phyloP scores from a whole-genome alignment of 352 stramenopile species.

The Globisporangium okanoganense region DNA sequence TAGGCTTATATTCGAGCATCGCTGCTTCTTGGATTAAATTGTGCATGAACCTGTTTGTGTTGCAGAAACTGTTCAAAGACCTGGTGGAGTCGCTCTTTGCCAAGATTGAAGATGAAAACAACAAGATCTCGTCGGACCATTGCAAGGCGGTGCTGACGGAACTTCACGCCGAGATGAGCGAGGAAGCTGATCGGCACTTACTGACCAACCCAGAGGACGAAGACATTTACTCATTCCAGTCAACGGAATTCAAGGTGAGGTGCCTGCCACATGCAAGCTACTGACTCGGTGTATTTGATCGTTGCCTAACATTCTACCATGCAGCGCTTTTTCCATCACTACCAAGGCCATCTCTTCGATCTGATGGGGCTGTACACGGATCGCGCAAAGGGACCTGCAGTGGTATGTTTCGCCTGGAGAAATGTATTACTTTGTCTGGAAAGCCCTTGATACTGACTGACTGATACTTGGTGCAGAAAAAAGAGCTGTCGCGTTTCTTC shows the following conservation, averaged over 20 bases:
- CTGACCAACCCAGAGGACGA: constrained; percentile 38
- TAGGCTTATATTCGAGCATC: not conserved
- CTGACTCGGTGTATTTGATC: not conserved
- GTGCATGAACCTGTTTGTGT: not conserved
- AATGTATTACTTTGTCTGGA: not conserved
- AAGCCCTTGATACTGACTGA: not conserved
- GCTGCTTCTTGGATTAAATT: not conserved
- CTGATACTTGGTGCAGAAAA: constrained; percentile 28
- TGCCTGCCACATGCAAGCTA: not conserved
- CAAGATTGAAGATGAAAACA: constrained; percentile 73
- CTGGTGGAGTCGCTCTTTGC: constrained; percentile 61
- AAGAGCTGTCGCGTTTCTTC: constrained; percentile 64
- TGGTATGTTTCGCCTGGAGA: constrained; percentile 25
- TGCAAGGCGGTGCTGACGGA: constrained; percentile 53
- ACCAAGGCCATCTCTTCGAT: constrained; percentile 63
- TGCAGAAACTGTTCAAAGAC: constrained; percentile 78
- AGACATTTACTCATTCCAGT: constrained; percentile 65
- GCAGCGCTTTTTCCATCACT: constrained; percentile 72
- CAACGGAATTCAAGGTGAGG: constrained; percentile 63
- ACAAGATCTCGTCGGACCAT: constrained; percentile 52
- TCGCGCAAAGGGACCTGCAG: constrained; percentile 50
- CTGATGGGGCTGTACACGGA: constrained; percentile 72
- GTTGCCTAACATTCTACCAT: not conserved
- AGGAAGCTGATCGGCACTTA: constrained; percentile 53
- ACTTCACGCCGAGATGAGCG: constrained; percentile 59